Percentiles rank a stretch among this genome's conserved stretches.
phyloP scores from a whole-genome alignment of 2,329 filamentous ascomycete species.

The Allantophomopsis cytisporea region DNA sequence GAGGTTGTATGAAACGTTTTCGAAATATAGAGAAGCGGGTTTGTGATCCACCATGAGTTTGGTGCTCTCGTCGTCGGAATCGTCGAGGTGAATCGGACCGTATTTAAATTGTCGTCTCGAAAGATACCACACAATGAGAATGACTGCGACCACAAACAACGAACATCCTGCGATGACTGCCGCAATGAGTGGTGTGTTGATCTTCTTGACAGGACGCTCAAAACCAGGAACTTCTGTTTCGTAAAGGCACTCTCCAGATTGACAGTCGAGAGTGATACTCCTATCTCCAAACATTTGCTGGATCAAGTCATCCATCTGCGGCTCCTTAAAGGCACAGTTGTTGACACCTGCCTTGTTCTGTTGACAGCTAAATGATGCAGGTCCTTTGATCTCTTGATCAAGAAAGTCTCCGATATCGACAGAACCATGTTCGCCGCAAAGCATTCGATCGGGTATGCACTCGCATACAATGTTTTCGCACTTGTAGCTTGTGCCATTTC shows the following conservation, averaged over 20 bases:
- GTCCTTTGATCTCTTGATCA: constrained; percentile 68
- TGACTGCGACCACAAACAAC: constrained; percentile 78
- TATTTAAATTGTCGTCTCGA: constrained; percentile 58
- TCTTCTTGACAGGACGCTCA: constrained; percentile 74
- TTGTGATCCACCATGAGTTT: constrained; percentile 89
- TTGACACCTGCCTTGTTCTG: constrained; percentile 48
- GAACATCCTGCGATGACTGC: constrained; percentile 78
- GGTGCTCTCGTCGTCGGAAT: constrained; percentile 76
- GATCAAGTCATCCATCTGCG: constrained; percentile 85
- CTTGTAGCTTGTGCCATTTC: constrained; percentile 73
- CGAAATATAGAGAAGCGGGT: constrained; percentile 76
- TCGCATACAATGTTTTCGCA: constrained; percentile 77
- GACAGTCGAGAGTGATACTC: constrained; percentile 73
- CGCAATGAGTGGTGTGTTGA: constrained; percentile 94
- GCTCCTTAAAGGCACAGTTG: constrained; percentile 75
- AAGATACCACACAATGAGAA: constrained; percentile 77
- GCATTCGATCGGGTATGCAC: constrained; percentile 83
- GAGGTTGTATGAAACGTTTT: constrained; percentile 74
- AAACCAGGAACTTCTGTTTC: constrained; percentile 89
- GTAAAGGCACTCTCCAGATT: constrained; percentile 85
- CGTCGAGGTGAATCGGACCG: constrained; percentile 71
- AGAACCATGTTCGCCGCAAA: constrained; percentile 83
- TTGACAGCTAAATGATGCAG: constrained; percentile 68
- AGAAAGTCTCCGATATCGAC: constrained; percentile 89
- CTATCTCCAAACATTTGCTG: constrained; percentile 79